These are phyloP conservation scores for Aegilops speltoides DNA, from an alignment of 176 grass and related monocot genomes.

Conservation along the genomic window DNA sequence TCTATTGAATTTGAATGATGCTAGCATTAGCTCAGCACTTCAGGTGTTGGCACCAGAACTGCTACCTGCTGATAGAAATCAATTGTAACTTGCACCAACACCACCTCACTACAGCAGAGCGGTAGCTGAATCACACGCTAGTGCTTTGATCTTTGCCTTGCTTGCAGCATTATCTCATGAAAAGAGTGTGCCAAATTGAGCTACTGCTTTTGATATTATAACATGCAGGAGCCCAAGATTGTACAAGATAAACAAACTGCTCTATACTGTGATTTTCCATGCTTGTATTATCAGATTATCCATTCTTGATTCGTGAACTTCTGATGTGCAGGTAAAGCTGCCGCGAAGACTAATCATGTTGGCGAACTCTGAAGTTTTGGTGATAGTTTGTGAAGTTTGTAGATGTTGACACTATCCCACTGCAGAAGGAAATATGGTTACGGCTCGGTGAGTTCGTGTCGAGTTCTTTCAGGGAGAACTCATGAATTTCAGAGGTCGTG, in stretches of 20 bases:
- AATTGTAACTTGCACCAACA: constrained; percentile 1
- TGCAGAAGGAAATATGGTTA: constrained; percentile 6
- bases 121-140: background rate
- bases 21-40: background rate
- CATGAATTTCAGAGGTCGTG: background rate
- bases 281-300: background rate
- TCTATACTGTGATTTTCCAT: background rate
- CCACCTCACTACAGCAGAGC: background rate
- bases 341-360: constrained; percentile 6
- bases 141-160: background rate
- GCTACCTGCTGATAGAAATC: background rate
- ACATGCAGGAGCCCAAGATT: background rate
- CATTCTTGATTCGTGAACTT: background rate
- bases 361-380: constrained; percentile 11
- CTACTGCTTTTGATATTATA: background rate
- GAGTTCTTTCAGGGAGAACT: background rate
- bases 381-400: constrained; percentile 9
- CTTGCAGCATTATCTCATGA: background rate
- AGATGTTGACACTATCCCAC: background rate
- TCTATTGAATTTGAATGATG: background rate
- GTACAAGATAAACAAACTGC: background rate
- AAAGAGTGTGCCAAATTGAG: background rate
- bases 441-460: background rate
- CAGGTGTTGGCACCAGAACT: background rate
- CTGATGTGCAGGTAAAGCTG: constrained; percentile 21